A percentile compares a stretch with the other conserved stretches of the same genome.
Evolutionary conservation across 371 early-diverging fungal genomes (phyloP).

Genomic region (Lichtheimia ramosa): DNA sequence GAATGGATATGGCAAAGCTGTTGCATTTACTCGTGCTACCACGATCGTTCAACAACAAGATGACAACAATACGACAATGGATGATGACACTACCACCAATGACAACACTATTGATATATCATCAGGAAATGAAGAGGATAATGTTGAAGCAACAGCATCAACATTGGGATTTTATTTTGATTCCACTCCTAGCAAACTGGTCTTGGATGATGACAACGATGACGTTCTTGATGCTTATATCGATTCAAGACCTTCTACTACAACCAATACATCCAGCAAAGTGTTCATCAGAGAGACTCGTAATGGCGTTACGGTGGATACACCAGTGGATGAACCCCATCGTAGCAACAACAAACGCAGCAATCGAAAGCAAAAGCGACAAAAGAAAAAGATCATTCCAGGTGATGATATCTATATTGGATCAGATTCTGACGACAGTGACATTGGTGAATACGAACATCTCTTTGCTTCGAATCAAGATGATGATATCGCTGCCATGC

Average conservation of each 20-base stretch:
- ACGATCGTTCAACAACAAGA: not conserved
- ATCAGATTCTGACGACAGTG: conserved; percentile 6
- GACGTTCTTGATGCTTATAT: not conserved
- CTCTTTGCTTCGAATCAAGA: conserved; percentile 3
- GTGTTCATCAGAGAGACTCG: too few relatives aligned
- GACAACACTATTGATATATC: not conserved
- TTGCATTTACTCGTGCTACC: conserved; percentile 6
- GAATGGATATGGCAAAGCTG: conserved; percentile 1
- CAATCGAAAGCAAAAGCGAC: conserved; percentile 5
- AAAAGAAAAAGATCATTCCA: conserved; percentile 17
- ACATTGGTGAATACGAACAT: conserved; percentile 20
- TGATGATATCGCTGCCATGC: conserved; percentile 35
- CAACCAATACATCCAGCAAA: not conserved
- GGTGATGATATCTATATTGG: conserved; percentile 23
- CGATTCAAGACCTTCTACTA: not conserved
- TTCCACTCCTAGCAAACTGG: conserved; percentile 4
- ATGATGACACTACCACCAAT: not conserved
- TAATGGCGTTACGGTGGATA: too few relatives aligned
- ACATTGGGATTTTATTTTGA: conserved; percentile 11
- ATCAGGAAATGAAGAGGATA: not conserved
- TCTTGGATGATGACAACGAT: not conserved
- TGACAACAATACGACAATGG: not conserved
- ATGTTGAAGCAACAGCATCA: too few relatives aligned
- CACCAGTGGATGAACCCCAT: not conserved
- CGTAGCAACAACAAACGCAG: conserved; percentile 1